A percentile compares a stretch with the other conserved stretches of the same genome.
Evolutionary conservation across 805 yeast species (phyloP).

Genomic region (Starmerella tilneyi): DNA sequence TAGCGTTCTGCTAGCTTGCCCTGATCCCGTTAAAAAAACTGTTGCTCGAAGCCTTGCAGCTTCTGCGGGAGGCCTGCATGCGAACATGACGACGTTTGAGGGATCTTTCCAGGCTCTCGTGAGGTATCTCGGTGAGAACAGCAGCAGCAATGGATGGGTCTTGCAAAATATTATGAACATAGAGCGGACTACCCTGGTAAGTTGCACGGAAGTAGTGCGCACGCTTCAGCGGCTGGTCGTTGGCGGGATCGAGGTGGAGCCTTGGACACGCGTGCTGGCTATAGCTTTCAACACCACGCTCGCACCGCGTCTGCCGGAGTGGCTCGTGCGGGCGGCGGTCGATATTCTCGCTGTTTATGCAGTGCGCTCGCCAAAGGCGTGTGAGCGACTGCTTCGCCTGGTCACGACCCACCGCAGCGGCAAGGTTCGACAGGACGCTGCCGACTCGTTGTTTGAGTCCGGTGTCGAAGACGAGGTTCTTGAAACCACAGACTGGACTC

Average conservation of each 20-base stretch:
- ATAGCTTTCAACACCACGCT: slow-evolving; percentile 49
- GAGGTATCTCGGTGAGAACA: background rate
- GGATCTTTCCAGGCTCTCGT: slow-evolving; percentile 10
- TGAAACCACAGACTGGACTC: slow-evolving; percentile 21
- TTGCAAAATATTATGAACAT: slow-evolving; percentile 6
- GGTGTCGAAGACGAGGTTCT: slow-evolving; percentile 13
- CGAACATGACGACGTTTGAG: slow-evolving; percentile 4
- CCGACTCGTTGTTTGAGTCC: slow-evolving; percentile 37
- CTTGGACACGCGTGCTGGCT: slow-evolving; percentile 34
- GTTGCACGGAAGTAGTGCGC: slow-evolving; percentile 1
- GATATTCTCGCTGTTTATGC: slow-evolving; percentile 13
- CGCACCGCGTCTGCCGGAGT: slow-evolving; percentile 37
- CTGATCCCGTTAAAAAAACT: background rate
- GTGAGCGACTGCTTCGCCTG: slow-evolving; percentile 28
- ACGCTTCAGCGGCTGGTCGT: slow-evolving; percentile 9
- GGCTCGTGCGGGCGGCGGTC: slow-evolving; percentile 11
- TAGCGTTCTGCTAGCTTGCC: background rate
- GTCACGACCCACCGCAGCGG: slow-evolving; percentile 29
- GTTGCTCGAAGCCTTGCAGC: slow-evolving; percentile 21
- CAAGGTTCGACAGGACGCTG: slow-evolving; percentile 33
- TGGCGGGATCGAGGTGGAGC: background rate
- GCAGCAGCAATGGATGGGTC: slow-evolving; percentile 4
- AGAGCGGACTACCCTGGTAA: slow-evolving; percentile 1
- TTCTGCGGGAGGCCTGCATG: slow-evolving; percentile 15
- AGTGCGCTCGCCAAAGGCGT: slow-evolving; percentile 8